These are phyloP conservation scores for Talaromyces stipitatus DNA, from an alignment of 495 filamentous ascomycete species.

Conservation along the genomic window DNA sequence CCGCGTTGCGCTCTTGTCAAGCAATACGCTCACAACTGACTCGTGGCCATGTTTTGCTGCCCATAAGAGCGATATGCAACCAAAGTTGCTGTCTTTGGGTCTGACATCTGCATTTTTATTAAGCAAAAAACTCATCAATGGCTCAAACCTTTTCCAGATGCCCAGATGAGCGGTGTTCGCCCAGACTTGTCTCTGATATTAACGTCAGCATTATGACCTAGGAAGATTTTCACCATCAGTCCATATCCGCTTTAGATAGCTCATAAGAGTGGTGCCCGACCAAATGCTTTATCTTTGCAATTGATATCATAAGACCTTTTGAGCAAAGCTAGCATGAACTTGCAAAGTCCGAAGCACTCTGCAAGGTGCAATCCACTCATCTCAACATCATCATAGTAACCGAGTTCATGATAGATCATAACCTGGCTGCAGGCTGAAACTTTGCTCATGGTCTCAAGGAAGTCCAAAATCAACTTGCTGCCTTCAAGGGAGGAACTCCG, in stretches of 20 bases:
- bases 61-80: slow-evolving; percentile 15
- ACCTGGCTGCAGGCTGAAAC: slow-evolving; percentile 12
- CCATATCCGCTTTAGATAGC: slow-evolving; percentile 28
- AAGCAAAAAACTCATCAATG: slow-evolving; percentile 13
- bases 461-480: slow-evolving; percentile 3
- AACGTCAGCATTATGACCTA: slow-evolving; percentile 15
- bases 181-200: slow-evolving; percentile 10
- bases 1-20: slow-evolving; percentile 12
- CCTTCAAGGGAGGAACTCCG: slow-evolving; percentile 1
- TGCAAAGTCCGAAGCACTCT: slow-evolving; percentile 12
- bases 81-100: slow-evolving; percentile 12
- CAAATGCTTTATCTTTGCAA: slow-evolving; percentile 4
- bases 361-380: slow-evolving; percentile 7
- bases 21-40: slow-evolving; percentile 11
- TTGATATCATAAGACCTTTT: neutral
- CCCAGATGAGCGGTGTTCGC: slow-evolving; percentile 15
- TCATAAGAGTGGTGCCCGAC: slow-evolving; percentile 21
- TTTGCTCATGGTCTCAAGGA: slow-evolving; percentile 8
- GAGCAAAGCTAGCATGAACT: slow-evolving; percentile 5
- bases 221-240: slow-evolving; percentile 19
- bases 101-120: slow-evolving; percentile 5
- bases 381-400: neutral
- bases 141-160: slow-evolving; percentile 16
- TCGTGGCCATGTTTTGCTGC: slow-evolving; percentile 19
- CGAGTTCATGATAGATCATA: slow-evolving; percentile 4